Evolutionary conservation across 1,284 basidiomycete genomes (phyloP), one percentile per base, ranked within the genome.

Genomic region (Tranzscheliella williamsii): DNA sequence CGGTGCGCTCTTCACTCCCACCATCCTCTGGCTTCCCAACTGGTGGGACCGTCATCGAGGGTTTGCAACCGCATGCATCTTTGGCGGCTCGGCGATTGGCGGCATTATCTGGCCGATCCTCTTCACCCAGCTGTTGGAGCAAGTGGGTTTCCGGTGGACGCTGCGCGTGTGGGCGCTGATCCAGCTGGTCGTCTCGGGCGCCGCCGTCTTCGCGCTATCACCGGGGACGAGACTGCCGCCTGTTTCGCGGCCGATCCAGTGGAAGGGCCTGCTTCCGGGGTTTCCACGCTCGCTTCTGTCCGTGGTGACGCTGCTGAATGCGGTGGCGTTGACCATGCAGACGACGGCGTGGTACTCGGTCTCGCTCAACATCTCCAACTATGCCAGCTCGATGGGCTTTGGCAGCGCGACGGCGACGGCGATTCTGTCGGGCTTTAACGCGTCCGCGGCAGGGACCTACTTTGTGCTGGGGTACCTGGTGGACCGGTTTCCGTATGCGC

Each of bases 371-470:
- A 60, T 73, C 24, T 51, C 60, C 29, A 48, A 62, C 36, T 68
- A 67, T 31, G 38, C 51, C 20, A 43, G 48, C 3, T 60, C 66
- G 2, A 60, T 70, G 42, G 70, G 70, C 20, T 58, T 66, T 26
- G 45, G 35, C 34, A 26, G 48, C 31, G 42, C 43, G 20, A 52
- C 65, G 0, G 55, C 68, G 2, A 72, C 66, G 1, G 70, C 48
- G 20, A 42, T 72, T 7, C 56, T 72, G 1, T 65, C 68, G 0
- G 58, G 55, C 15, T 71, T 71, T 56, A 73, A 73, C 39, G 70
- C 68, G 1, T 44, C 65, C 0, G 64, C 66, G 1, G 51, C 56
- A 5, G 16, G 71, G 24, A 68, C 66, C n/a, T 67, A 67, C 26
- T 47, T 68, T 13, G 23, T 53, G 18, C 42, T 49, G 4, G 69